These are phyloP conservation scores for Zalerion maritima DNA, from an alignment of 495 filamentous ascomycete species.

Conservation along the genomic window DNA sequence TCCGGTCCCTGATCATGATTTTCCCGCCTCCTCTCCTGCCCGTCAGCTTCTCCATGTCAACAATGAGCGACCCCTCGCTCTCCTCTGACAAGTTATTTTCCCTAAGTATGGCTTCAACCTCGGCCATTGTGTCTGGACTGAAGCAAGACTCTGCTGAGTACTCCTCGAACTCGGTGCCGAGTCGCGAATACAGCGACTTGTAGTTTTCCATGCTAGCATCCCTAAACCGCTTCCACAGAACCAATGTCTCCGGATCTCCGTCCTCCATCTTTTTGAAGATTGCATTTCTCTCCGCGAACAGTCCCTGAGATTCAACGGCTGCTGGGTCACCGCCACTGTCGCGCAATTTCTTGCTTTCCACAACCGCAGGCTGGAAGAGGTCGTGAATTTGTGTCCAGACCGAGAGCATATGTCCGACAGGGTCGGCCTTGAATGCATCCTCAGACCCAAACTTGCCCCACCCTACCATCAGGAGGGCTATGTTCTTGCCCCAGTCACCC, in stretches of 20 bases:
- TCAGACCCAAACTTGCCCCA: constrained; percentile 35
- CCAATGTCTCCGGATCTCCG: constrained; percentile 40
- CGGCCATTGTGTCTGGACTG: constrained; percentile 43
- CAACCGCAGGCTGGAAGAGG: constrained; percentile 33
- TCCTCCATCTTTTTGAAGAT: constrained; percentile 58
- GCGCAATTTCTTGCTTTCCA: constrained; percentile 39
- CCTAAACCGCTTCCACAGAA: constrained; percentile 47
- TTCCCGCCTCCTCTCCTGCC: constrained; percentile 54
- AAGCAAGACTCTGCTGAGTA: constrained; percentile 56
- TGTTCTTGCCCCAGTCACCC: constrained; percentile 63
- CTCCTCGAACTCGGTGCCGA: constrained; percentile 53
- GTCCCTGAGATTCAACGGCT: too few species aligned
- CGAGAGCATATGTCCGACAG: too few species aligned
- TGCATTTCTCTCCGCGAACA: too few species aligned
- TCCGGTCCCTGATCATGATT: constrained; percentile 51
- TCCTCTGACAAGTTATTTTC: constrained; percentile 43
- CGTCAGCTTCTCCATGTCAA: constrained; percentile 51
- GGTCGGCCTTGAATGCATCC: constrained; percentile 53
- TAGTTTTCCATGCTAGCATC: constrained; percentile 49
- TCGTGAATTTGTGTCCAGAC: constrained; percentile 53
- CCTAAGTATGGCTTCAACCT: constrained; percentile 36
- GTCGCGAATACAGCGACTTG: constrained; percentile 45
- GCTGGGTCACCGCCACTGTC: constrained; percentile 37
- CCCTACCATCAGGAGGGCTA: constrained; percentile 50
- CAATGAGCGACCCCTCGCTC: constrained; percentile 49